Base-by-base conservation (phyloP, 352 stramenopile genomes). In the Pythium chondricola region DNA sequence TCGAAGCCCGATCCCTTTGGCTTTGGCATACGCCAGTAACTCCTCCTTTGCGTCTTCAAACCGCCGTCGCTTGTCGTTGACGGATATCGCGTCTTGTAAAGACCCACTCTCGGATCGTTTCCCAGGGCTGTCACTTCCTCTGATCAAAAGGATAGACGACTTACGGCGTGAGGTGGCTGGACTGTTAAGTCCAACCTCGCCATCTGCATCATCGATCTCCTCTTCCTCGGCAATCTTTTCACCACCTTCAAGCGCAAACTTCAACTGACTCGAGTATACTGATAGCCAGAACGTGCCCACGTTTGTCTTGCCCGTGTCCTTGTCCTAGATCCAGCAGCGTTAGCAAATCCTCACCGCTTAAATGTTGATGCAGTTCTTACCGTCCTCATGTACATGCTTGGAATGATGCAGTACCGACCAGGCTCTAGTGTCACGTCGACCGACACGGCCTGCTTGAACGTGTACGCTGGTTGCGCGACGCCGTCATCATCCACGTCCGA, bases 331-430 rank as follows among this genome's bases (percentile, higher is more conserved):
- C n/a, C n/a, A n/a, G n/a, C n/a, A n/a, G n/a, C n/a, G n/a, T n/a
- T n/a, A n/a, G n/a, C n/a, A n/a, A n/a, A n/a, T n/a, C n/a, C n/a
- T n/a, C n/a, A n/a, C n/a, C n/a, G n/a, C n/a, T n/a, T n/a, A n/a
- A n/a, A n/a, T n/a, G n/a, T n/a, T n/a, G n/a, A n/a, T n/a, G n/a
- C n/a, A n/a, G n/a, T n/a, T n/a, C n/a, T n/a, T 69, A 93, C 82
- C 61, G 73, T 88, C 48, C 80, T 69, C 75, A 90, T 89, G 50
- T 90, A 93, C 80, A 93, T 88, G 55, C 83, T 93, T 0, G 83
- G 77, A 25, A 93, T 67, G 37, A 93, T 85, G 36, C 83, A 92
- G 20, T 93, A 93, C 33, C 56, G 66, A 1, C 83, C 83, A 40
- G 80, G 64, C 36, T 90, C 76, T 55, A 93, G 84, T 0, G 57